Base-by-base conservation (phyloP, 805 yeast species). In the Schwanniomyces yamadae region DNA sequence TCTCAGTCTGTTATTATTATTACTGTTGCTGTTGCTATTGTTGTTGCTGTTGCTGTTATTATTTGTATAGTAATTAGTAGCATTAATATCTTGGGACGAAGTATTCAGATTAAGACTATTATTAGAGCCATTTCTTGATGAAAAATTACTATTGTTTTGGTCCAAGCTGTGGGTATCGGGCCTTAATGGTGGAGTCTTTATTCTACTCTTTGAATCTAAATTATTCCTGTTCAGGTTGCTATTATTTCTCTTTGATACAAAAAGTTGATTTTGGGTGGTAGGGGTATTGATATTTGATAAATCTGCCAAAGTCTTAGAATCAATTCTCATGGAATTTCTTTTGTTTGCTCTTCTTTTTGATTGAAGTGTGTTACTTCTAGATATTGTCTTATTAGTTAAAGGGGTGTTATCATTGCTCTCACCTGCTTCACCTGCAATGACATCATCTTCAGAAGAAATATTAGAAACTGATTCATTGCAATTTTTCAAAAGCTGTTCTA, bases 391-490 rank as follows among this genome's bases (percentile, higher is more conserved):
- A 15, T 10, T 28, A 19, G 36, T 29, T 8, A 17, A n/a, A 6
- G 19, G 5, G n/a, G 23, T 16, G 13, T 24, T 19, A n/a, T 40
- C 43, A 21, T 27, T 33, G 9, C 18, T 23, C 15, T 46, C 50
- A 12, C 54, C 52, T 4, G 52, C 39, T 31, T 40, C 46, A 13
- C 53, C 45, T 22, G 59, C 41, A 5, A 61, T 56, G 4, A 54
- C 56, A 19, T 60, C 68, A 33, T 62, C 66, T 36, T 61, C 67
- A 47, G 60, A 59, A 8, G 65, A 54, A 9, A 51, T 40, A 27
- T 48, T 55, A 16, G 57, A 50, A 30, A 66, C 49, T 4, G 61
- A 48, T 24, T 59, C 64, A 31, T 49, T 57, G 3, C 67, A 46
- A 26, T 66, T 69, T 25, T 39, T 46, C 30, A 67, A 54, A 19